Percentiles rank a stretch among this genome's conserved stretches.
phyloP scores from a whole-genome alignment of 805 yeast genomes.

The Komagataella kurtzmanii region DNA sequence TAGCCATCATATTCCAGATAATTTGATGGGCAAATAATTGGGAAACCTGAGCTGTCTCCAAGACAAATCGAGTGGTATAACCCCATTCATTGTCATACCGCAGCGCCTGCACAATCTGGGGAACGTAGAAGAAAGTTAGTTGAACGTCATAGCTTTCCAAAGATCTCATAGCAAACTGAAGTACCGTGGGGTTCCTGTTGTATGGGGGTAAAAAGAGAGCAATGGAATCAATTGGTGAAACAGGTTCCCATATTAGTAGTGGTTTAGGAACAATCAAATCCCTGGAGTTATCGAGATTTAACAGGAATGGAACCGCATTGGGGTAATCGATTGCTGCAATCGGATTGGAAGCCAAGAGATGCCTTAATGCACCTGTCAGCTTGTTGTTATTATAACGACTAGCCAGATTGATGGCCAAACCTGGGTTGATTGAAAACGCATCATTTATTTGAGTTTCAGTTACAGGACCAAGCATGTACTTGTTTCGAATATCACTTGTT shows the following conservation, averaged over 20 bases:
- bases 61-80: constrained; percentile 74
- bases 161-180: constrained; percentile 86
- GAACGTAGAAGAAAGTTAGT: constrained; percentile 89
- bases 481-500: constrained; percentile 25
- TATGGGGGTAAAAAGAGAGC: constrained; percentile 69
- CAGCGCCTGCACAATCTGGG: constrained; percentile 90
- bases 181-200: constrained; percentile 47
- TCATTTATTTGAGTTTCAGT: constrained; percentile 28
- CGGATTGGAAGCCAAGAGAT: constrained; percentile 43
- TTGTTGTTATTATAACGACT: constrained; percentile 34
- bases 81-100: constrained; percentile 66
- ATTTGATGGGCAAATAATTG: constrained; percentile 94
- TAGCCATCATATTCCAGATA: constrained; percentile 95
- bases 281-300: constrained; percentile 11
- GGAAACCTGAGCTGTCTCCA: constrained; percentile 85
- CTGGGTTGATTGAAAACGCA: constrained; percentile 60
- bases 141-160: constrained; percentile 79
- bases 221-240: constrained; percentile 76
- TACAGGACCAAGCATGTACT: constrained; percentile 19
- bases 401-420: constrained; percentile 58
- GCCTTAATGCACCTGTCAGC: constrained; percentile 23
- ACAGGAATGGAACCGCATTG: constrained; percentile 43
- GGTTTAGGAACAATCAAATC: constrained; percentile 19
- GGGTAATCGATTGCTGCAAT: constrained; percentile 40
- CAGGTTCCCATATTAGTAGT: constrained; percentile 57